phyloP scores from a whole-genome alignment of 164 flowering plant genomes.

The Euptelea pleiosperma region DNA sequence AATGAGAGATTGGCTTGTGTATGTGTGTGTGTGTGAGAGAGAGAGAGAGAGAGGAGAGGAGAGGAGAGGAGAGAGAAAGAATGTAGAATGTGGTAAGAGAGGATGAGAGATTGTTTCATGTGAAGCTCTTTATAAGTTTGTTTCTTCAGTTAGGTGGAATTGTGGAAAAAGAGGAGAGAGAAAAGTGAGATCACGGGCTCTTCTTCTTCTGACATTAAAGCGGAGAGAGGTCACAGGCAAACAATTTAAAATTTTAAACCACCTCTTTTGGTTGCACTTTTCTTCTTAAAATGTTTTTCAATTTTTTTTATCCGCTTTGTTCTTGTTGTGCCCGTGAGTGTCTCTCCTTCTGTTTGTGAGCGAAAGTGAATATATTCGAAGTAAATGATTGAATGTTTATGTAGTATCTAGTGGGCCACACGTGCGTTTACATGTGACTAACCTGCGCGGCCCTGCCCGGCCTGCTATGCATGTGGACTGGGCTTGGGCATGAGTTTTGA shows the following conservation, averaged over 20 bases:
- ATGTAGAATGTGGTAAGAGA: not conserved
- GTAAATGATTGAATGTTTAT: too few species aligned
- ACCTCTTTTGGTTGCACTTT: constrained; percentile 6
- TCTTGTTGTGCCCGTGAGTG: constrained; percentile 37
- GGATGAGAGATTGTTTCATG: too few species aligned
- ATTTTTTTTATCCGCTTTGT: constrained; percentile 6
- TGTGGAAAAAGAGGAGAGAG: too few species aligned
- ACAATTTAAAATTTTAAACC: constrained; percentile 39
- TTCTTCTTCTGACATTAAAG: constrained; percentile 31
- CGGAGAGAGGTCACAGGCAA: constrained; percentile 34
- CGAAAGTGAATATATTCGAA: constrained; percentile 23
- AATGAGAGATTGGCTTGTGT: not conserved
- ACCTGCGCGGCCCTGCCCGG: too few species aligned
- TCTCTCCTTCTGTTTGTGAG: constrained; percentile 19
- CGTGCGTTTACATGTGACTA: too few species aligned
- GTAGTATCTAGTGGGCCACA: too few species aligned
- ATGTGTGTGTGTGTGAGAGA: too few species aligned
- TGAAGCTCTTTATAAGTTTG: not conserved
- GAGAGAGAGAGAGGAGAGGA: constrained; percentile 10
- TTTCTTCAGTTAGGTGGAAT: constrained; percentile 22
- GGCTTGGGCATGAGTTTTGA: too few species aligned
- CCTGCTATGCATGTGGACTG: too few species aligned
- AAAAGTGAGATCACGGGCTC: constrained; percentile 65
- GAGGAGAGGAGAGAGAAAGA: constrained; percentile 2
- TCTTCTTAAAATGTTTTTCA: not conserved